Evolutionary conservation across 768 basidiomycete species (phyloP), one percentile per base, ranked within the genome.

Genomic region (Jaapia argillacea): DNA sequence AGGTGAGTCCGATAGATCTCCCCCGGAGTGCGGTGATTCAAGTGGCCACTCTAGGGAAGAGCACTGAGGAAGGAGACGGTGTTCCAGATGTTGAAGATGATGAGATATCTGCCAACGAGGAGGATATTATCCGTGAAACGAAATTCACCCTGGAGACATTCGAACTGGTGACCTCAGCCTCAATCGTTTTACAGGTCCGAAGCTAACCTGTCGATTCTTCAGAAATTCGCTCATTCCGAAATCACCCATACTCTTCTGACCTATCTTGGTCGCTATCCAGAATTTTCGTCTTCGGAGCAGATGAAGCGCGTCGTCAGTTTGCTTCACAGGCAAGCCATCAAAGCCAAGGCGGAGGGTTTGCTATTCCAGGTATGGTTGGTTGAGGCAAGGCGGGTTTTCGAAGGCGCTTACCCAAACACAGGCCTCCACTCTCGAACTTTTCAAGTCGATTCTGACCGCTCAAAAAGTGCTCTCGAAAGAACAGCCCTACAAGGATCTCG

Each of bases 71-170:
- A 48, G 78, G 78, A 51, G 77, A 78, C 12, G 81, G 73, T 5
- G 73, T 81, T 25, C 77, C 77, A 40, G 81, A 89, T 51, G 78
- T 68, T 36, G 81, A 79, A 50, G 83, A 81, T 35, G 82, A 78
- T 36, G 75, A 79, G 28, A 75, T 79, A 45, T 68, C 68, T 20
- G 74, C 70, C 45, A 73, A 74, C 44, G 70, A 70, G 23, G 80
- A 85, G 46, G 77, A 77, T 23, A 70, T 80, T 22, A 71, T 86
- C 40, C 71, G 77, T 28, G 94, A 97, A 58, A 90, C 87, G 28
- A 75, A 82, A 58, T 93, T 96, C 65, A 87, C 88, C 3, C 92
- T 99, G 57, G 85, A 89, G 53, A 77, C 81, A 23, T 96, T 92
- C 52, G 89, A 98, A 64, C 71, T 75, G 71, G 96, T 92, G 51